phyloP scores from a whole-genome alignment of 2,329 filamentous ascomycete species.

The Monilinia vaccinii-corymbosi region DNA sequence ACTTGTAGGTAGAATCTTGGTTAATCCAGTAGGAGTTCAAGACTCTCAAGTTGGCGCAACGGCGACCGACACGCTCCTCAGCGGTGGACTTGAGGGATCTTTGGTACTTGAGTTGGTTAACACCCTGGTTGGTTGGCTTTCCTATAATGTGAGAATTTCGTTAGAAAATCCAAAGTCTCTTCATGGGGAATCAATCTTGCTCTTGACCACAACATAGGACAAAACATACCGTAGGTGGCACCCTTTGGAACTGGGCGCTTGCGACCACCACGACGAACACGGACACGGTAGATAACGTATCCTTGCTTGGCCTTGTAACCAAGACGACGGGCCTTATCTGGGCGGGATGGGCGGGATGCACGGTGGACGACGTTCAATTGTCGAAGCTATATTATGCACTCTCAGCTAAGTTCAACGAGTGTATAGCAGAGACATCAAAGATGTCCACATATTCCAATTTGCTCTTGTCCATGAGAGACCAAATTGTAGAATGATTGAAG shows the following conservation, averaged over 20 bases:
- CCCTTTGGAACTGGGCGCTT: constrained; percentile 95
- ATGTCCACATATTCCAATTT: constrained; percentile 27
- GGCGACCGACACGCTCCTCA: constrained; percentile 99
- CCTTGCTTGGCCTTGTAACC: constrained; percentile 99
- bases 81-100: constrained; percentile 95
- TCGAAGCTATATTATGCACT: constrained; percentile 99
- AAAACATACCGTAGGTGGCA: constrained; percentile 85
- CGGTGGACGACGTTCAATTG: constrained; percentile 99
- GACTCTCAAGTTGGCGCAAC: constrained; percentile 97
- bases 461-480: constrained; percentile 20
- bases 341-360: constrained; percentile 93
- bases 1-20: constrained; percentile 99
- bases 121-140: constrained; percentile 99
- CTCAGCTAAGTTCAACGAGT: constrained; percentile 99
- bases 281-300: constrained; percentile 99
- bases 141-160: constrained; percentile 44
- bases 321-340: constrained; percentile 99
- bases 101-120: constrained; percentile 99
- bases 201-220: neutral
- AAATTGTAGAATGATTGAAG: constrained; percentile 28
- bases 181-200: neutral
- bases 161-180: constrained; percentile 1
- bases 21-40: constrained; percentile 99
- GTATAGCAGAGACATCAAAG: constrained; percentile 62
- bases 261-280: constrained; percentile 96